Conservation (phyloP, 192 early-diverging fungal species). For the Entophlyctis helioformis region DNA sequence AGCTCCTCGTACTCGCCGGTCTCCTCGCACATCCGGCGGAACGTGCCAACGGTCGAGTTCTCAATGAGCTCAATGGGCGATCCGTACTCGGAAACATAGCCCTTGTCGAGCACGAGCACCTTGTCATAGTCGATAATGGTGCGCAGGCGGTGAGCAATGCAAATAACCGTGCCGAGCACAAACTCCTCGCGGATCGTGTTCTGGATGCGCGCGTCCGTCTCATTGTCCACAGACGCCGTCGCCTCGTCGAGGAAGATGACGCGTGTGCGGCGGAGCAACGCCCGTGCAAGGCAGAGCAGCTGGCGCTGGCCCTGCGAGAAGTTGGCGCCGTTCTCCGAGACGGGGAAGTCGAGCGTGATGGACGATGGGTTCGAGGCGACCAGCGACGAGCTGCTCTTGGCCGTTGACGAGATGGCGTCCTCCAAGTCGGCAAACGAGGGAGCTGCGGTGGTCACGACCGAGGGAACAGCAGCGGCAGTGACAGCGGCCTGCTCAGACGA, state of each 20-base stretch:
- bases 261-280: conserved; percentile 16
- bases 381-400: too few species aligned
- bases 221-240: conserved; percentile 78
- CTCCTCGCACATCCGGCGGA: conserved; percentile 24
- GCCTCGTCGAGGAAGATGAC: conserved; percentile 45
- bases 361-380: too few species aligned
- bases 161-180: conserved; percentile 60
- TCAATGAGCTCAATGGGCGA: not conserved
- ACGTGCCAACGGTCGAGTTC: conserved; percentile 9
- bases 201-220: conserved; percentile 84
- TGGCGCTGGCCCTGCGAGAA: conserved; percentile 75
- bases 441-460: too few species aligned
- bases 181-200: conserved; percentile 64
- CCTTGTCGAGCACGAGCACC: conserved; percentile 68
- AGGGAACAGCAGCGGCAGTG: too few species aligned
- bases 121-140: conserved; percentile 64
- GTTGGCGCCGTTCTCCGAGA: conserved; percentile 74
- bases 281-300: conserved; percentile 41
- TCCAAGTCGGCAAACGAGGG: conserved; percentile 10
- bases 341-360: conserved; percentile 44
- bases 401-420: not conserved
- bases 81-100: conserved; percentile 43
- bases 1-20: conserved; percentile 23
- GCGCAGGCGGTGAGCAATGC: conserved; percentile 71
- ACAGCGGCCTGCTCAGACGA: too few species aligned